These are phyloP conservation scores for Ceratonia siliqua DNA, from an alignment of 306 rosid species.

Conservation along the genomic window DNA sequence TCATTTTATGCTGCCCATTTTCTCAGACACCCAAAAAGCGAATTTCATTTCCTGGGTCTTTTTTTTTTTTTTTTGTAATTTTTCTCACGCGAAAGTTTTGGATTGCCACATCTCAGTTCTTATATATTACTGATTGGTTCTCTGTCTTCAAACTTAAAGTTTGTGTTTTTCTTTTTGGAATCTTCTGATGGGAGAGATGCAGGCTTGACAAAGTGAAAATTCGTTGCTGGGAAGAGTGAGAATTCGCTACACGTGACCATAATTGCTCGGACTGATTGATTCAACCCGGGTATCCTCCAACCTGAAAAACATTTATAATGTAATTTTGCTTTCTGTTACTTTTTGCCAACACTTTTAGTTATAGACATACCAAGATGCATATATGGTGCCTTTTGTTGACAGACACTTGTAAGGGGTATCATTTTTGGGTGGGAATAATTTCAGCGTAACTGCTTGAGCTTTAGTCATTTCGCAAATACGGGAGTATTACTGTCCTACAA, in stretches of 20 bases:
- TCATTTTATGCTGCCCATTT: background rate
- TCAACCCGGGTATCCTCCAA: slow-evolving; percentile 22
- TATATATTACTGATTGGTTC: slow-evolving; percentile 4
- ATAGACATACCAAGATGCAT: background rate
- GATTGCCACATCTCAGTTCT: background rate
- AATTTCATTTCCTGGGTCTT: slow-evolving; percentile 6
- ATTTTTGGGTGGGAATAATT: slow-evolving; percentile 5
- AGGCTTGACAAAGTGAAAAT: slow-evolving; percentile 25
- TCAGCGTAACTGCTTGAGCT: background rate
- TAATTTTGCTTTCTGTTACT: background rate
- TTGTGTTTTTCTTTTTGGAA: background rate
- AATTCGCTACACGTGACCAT: background rate
- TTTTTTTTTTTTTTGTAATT: slow-evolving; percentile 10
- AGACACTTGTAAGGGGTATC: background rate
- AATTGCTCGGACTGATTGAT: slow-evolving; percentile 26
- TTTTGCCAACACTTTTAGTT: background rate
- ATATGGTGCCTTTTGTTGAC: slow-evolving; percentile 24
- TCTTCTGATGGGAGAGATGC: slow-evolving; percentile 8
- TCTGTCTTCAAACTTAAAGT: background rate
- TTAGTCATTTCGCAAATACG: background rate
- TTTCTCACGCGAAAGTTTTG: background rate
- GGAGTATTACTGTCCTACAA: background rate
- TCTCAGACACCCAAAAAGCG: background rate
- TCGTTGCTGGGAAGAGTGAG: slow-evolving; percentile 33
- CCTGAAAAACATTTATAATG: background rate